These are phyloP conservation scores for Achaetomium macrosporum DNA, from an alignment of 2,329 filamentous ascomycete genomes.

Conservation along the genomic window DNA sequence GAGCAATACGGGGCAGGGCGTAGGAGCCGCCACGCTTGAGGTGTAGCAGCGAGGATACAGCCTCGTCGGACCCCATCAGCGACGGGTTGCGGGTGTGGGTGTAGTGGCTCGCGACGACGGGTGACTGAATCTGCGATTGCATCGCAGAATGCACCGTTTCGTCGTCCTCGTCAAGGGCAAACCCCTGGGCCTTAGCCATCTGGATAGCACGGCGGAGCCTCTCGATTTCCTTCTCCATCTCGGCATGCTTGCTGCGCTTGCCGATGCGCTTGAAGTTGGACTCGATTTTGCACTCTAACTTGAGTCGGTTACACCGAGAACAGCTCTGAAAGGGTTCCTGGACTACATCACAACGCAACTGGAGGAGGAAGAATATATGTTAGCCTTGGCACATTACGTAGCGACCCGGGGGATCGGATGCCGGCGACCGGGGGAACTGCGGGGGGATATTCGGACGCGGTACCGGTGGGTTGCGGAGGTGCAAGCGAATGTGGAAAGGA, in stretches of 20 bases:
- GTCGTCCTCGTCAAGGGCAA: conserved; percentile 50
- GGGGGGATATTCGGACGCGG: not conserved
- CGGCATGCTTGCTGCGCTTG: conserved; percentile 76
- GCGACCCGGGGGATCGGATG: not conserved
- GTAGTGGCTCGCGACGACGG: conserved; percentile 51
- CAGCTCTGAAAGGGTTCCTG: conserved; percentile 75
- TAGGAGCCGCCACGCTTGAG: conserved; percentile 61
- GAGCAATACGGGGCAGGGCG: conserved; percentile 52
- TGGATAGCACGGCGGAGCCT: conserved; percentile 56
- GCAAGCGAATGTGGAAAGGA: conserved; percentile 1
- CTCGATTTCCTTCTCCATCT: conserved; percentile 81
- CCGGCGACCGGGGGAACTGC: not conserved
- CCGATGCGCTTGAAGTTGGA: conserved; percentile 79
- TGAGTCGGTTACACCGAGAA: conserved; percentile 70
- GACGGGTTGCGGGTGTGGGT: conserved; percentile 57
- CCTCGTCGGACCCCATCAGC: conserved; percentile 62
- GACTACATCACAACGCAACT: conserved; percentile 75
- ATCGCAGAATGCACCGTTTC: conserved; percentile 33
- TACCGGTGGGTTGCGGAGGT: conserved; percentile 5
- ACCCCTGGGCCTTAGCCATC: conserved; percentile 55
- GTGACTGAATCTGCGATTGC: conserved; percentile 52
- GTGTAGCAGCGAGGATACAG: conserved; percentile 60
- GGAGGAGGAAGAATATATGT: conserved; percentile 5
- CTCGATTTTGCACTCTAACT: conserved; percentile 79
- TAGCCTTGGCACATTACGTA: conserved; percentile 12